Evolutionary conservation across 176 grass and related monocot species (phyloP), one percentile per base, ranked within the genome.

Genomic region (Chloris gayana): DNA sequence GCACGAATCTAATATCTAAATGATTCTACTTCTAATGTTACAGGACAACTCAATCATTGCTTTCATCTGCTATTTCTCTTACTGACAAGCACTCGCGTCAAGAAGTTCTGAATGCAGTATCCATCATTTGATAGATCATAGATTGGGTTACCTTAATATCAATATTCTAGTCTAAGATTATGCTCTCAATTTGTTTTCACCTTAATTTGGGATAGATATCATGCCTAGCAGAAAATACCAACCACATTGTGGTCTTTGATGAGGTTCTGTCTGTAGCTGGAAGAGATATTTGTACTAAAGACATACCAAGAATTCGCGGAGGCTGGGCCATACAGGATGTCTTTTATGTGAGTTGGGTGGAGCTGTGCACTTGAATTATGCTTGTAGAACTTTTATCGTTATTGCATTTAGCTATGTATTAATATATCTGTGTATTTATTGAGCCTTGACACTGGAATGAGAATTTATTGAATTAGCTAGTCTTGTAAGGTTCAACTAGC

Each of bases 321-420:
- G 95, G 95, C 47, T 98, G 95, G 95, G 91, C 95, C 59, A 80
- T 98, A 80, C 92, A 94, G 81, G 95, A 98, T 91, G 92, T 83
- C 72, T 94, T 94, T 84, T 85, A 91, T 91, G 95, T 94, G 67
- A 77, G 89, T 83, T 71, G 46, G 49, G 54, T 70, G 0, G 34
- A 64, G 15, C 76, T 70, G 31, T 7, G 49, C 66, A 78, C 56
- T 46, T 86, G 46, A 67, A 69, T 78, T 63, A 69, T 76, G 21
- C 17, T 51, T 73, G 63, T 30, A 73, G 1, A 57, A 81, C 30
- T 60, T 45, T 46, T 64, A 21, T 63, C 18, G 47, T 64, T 64
- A 14, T 78, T 26, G 45, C 30, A 80, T 80, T 84, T 50, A 61
- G 41, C 58, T 60, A 42, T 78, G 64, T 37, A 68, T 84, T 68